Evolutionary conservation across 495 filamentous ascomycete species (phyloP).

Genomic region (Aspergillus panamensis): DNA sequence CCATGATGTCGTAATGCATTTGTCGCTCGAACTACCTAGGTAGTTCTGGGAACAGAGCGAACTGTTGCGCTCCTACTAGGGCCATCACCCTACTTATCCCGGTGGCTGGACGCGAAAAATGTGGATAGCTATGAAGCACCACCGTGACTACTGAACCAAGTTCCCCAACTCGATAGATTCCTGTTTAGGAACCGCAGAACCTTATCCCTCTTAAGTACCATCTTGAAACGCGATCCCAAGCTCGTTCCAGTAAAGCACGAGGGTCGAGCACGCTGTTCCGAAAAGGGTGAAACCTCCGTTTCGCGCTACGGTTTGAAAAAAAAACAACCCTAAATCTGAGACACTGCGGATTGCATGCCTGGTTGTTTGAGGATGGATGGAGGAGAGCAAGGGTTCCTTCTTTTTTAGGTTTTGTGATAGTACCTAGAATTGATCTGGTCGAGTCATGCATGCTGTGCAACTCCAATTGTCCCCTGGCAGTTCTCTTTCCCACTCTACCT

Average conservation of each 20-base stretch:
- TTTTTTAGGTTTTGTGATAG: not conserved
- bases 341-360: constrained; percentile 5
- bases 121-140: constrained; percentile 8
- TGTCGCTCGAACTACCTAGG: not conserved
- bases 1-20: not conserved
- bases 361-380: not conserved
- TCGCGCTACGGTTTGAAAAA: constrained; percentile 18
- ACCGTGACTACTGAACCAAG: too few species aligned
- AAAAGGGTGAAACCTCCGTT: constrained; percentile 24
- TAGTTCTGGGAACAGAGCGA: not conserved
- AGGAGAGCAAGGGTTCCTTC: not conserved
- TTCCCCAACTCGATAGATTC: constrained; percentile 8
- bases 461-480: not conserved
- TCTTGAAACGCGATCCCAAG: constrained; percentile 15
- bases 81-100: too few species aligned
- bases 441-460: not conserved
- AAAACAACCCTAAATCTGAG: constrained; percentile 12
- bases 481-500: not conserved
- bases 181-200: constrained; percentile 15
- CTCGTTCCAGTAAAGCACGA: constrained; percentile 9
- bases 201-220: constrained; percentile 7
- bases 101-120: not conserved
- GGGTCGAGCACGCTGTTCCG: constrained; percentile 17
- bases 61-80: too few species aligned
- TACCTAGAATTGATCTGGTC: not conserved